phyloP scores from a whole-genome alignment of 768 basidiomycete species.

The Suillus occidentalis region DNA sequence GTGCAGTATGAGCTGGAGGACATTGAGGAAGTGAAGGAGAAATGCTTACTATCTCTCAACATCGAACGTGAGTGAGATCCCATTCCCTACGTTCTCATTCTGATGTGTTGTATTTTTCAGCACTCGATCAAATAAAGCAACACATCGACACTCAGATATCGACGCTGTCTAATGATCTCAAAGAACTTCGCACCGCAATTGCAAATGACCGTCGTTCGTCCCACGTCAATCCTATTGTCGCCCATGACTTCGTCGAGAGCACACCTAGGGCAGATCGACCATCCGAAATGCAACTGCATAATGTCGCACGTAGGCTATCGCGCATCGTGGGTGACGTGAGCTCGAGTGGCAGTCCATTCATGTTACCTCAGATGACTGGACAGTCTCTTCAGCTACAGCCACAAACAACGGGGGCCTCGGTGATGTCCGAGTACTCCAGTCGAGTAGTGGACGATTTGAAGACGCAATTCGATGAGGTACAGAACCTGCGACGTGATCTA shows the following conservation, averaged over 20 bases:
- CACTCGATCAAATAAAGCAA: slow-evolving; percentile 97
- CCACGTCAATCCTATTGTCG: slow-evolving; percentile 46
- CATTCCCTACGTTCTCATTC: slow-evolving; percentile 5
- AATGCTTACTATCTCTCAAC: slow-evolving; percentile 85
- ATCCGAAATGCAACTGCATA: slow-evolving; percentile 71
- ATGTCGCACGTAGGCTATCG: slow-evolving; percentile 72
- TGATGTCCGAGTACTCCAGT: slow-evolving; percentile 67
- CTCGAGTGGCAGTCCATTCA: slow-evolving; percentile 33
- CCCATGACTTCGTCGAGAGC: slow-evolving; percentile 61
- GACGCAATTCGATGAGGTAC: slow-evolving; percentile 93
- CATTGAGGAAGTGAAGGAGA: slow-evolving; percentile 87
- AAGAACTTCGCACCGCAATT: slow-evolving; percentile 77
- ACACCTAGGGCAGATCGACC: slow-evolving; percentile 69
- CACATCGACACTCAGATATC: slow-evolving; percentile 95
- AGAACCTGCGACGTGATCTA: slow-evolving; percentile 89
- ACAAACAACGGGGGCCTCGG: slow-evolving; percentile 74
- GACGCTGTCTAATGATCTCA: slow-evolving; percentile 80
- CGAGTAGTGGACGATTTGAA: slow-evolving; percentile 82
- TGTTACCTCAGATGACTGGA: slow-evolving; percentile 67
- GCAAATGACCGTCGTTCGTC: slow-evolving; percentile 53
- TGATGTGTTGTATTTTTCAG: slow-evolving; percentile 41
- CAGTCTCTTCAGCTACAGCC: slow-evolving; percentile 57
- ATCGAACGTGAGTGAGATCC: slow-evolving; percentile 81
- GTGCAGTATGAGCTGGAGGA: slow-evolving; percentile 97
- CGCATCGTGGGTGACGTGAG: slow-evolving; percentile 56